Evolutionary conservation across 768 basidiomycete genomes (phyloP), one percentile per base, ranked within the genome.

Genomic region (Dendrothele bispora): DNA sequence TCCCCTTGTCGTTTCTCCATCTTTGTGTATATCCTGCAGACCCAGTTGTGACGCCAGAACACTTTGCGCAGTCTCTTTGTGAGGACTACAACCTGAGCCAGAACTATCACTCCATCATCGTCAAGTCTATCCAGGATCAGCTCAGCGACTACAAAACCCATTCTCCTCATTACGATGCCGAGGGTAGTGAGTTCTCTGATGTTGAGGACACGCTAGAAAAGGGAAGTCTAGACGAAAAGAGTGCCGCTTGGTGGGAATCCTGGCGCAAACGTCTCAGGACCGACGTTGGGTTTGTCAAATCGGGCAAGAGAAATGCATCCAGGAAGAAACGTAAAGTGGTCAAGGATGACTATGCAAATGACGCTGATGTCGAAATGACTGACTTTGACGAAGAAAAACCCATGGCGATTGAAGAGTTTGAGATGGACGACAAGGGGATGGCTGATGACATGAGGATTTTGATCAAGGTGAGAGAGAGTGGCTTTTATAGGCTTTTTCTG

Each of bases 391-490:
- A 67, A 53, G 78, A 79, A 50, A 70, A 64, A 47, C 68, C 81
- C 2, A 73, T 82, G 65, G 56, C 69, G 2, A 68, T 84, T 41
- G 81, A 87, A 48, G 82, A 84, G 53, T 74, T 85, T 47, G 76
- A 80, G 49, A 64, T 89, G 40, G 80, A 88, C 54, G 86, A 86
- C 61, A 72, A 76, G 48, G 71, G 68, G 46, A 73, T 82, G 62
- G 74, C 81, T 29, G 93, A 97, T 60, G 97, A 98, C 58, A 82
- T 97, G 78, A 75, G 97, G 46, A 90, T 99, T 53, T 60, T 92
- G 48, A 85, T 99, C 70, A 94, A 91, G 82, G 94, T 97, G 51
- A 20, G 81, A 66, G 22, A 37, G 7, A n/a, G 22, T 12, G 35
- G 22, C 10, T 26, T 32, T 40, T 39, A 42, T 46, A 46, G 26